Percentiles rank a stretch among this genome's conserved stretches.
phyloP scores from a whole-genome alignment of 2,329 filamentous ascomycete species.

The Fusarium neocosmosporiellum region DNA sequence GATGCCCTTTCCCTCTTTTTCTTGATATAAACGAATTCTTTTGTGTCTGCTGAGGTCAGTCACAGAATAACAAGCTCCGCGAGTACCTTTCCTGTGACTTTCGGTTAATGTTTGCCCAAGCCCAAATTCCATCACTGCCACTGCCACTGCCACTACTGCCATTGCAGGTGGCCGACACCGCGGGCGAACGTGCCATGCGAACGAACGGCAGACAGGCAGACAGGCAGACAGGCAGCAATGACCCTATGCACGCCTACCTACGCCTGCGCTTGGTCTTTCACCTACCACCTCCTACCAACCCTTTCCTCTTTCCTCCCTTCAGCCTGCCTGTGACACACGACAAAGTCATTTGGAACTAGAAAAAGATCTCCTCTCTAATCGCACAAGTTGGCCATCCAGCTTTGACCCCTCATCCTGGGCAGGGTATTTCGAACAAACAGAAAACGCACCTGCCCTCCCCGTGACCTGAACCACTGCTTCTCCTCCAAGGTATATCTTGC shows the following conservation, averaged over 20 bases:
- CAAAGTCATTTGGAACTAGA: neutral
- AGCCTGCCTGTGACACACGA: neutral
- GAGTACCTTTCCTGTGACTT: neutral
- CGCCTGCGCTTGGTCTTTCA: neutral
- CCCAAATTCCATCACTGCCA: neutral
- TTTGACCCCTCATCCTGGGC: neutral
- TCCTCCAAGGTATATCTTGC: neutral
- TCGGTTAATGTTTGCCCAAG: neutral
- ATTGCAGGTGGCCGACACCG: neutral
- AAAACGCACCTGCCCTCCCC: neutral
- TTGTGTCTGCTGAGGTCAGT: neutral
- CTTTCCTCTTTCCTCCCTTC: neutral
- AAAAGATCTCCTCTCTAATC: neutral
- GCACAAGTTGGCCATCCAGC: neutral
- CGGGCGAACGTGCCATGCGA: neutral
- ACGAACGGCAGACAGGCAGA: neutral
- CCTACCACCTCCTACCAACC: neutral
- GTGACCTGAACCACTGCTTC: neutral
- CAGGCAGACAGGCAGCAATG: constrained; percentile 5
- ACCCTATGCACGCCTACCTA: neutral
- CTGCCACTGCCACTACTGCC: neutral
- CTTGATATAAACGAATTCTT: neutral
- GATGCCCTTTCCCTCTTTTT: neutral
- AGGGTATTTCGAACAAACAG: neutral
- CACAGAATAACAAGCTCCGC: neutral